Evolutionary conservation across 2,329 filamentous ascomycete species (phyloP).

Genomic region (Colletotrichum melonis): DNA sequence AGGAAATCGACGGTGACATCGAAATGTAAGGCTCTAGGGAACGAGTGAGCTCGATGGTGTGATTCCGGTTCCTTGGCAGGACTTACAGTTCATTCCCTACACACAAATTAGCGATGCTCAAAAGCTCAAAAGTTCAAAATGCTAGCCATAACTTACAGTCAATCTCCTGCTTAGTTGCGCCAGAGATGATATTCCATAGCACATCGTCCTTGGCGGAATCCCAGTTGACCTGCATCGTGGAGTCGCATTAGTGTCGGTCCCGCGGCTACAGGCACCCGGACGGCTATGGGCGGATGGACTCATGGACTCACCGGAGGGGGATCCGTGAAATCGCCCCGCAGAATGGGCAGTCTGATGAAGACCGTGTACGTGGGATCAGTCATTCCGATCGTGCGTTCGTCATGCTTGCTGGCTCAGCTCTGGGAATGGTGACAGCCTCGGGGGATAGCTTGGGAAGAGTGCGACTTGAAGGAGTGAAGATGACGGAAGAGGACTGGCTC

Average conservation of each 20-base stretch:
- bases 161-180: conserved; percentile 83
- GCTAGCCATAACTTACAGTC: conserved; percentile 74
- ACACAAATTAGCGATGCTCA: conserved; percentile 2
- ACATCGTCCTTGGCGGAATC: conserved; percentile 86
- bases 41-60: conserved; percentile 31
- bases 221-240: conserved; percentile 79
- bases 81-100: conserved; percentile 82
- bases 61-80: not conserved
- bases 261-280: conserved; percentile 18
- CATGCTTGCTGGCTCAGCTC: conserved; percentile 30
- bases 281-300: conserved; percentile 42
- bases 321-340: conserved; percentile 88
- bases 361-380: conserved; percentile 75
- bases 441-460: conserved; percentile 10
- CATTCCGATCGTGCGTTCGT: conserved; percentile 43
- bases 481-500: conserved; percentile 30
- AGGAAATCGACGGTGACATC: conserved; percentile 89
- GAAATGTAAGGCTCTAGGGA: conserved; percentile 75
- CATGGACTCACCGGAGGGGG: conserved; percentile 78
- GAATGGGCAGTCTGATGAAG: conserved; percentile 90
- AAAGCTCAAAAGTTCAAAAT: not conserved
- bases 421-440: conserved; percentile 20
- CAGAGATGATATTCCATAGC: conserved; percentile 90
- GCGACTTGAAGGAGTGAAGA: conserved; percentile 2
- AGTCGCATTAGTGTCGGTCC: conserved; percentile 38